Percentiles rank a stretch among this genome's conserved stretches.
phyloP scores from a whole-genome alignment of 2,329 filamentous ascomycete species.

The Penicillium corylophilum region DNA sequence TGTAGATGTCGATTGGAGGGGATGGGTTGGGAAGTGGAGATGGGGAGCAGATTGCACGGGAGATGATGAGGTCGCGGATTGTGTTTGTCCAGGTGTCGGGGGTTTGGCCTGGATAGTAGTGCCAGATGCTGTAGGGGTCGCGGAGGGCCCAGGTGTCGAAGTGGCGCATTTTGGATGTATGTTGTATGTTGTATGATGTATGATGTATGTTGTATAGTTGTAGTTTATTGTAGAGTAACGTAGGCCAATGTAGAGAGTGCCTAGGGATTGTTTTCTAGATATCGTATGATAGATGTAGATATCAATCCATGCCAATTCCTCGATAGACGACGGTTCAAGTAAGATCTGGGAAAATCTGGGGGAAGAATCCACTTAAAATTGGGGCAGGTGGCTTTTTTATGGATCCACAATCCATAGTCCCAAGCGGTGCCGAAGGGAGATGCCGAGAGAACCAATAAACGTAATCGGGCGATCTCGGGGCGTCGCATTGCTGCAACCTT shows the following conservation, averaged over 20 bases:
- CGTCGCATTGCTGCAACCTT: slow-evolving; percentile 20
- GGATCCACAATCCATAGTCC: background rate
- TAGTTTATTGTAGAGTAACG: background rate
- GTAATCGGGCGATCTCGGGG: slow-evolving; percentile 12
- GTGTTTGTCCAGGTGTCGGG: slow-evolving; percentile 34
- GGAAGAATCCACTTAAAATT: slow-evolving; percentile 6
- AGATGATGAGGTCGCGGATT: slow-evolving; percentile 35
- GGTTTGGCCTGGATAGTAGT: slow-evolving; percentile 37
- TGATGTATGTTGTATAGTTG: background rate
- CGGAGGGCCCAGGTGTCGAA: slow-evolving; percentile 41
- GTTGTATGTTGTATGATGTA: background rate
- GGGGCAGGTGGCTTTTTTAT: slow-evolving; percentile 11
- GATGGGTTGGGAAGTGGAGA: background rate
- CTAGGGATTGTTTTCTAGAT: no score
- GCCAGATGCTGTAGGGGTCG: slow-evolving; percentile 41
- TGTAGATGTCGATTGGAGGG: slow-evolving; percentile 1
- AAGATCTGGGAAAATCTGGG: slow-evolving; percentile 5
- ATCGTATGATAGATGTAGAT: background rate
- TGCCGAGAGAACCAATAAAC: slow-evolving; percentile 3
- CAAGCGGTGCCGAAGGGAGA: no score
- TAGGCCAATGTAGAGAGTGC: no score
- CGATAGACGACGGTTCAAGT: background rate
- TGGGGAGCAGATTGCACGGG: slow-evolving; percentile 37
- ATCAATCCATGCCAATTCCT: background rate
- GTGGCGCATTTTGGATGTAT: slow-evolving; percentile 33